These are phyloP conservation scores for Clarireedia paspali DNA, from an alignment of 2,329 filamentous ascomycete genomes.

Conservation along the genomic window DNA sequence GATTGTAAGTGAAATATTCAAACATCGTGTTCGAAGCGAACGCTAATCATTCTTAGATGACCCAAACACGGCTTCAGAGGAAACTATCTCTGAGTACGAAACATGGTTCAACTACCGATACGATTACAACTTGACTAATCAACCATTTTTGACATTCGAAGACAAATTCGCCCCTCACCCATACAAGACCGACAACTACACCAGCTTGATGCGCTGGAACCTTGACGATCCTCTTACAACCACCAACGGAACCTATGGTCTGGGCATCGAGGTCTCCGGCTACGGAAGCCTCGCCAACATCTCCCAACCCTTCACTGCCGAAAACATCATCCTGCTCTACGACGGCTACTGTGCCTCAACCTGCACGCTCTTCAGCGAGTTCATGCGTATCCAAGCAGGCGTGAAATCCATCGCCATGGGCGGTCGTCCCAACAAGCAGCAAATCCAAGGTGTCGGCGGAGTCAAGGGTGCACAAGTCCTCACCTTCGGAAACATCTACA, in stretches of 20 bases:
- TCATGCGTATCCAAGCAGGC: slow-evolving; percentile 43
- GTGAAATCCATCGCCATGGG: slow-evolving; percentile 52
- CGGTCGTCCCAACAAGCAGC: slow-evolving; percentile 44
- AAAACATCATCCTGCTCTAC: slow-evolving; percentile 34
- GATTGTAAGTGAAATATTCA: slow-evolving; percentile 9
- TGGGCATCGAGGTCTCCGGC: slow-evolving; percentile 29
- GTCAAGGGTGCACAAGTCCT: slow-evolving; percentile 45
- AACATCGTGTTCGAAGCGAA: background rate
- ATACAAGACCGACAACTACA: slow-evolving; percentile 20
- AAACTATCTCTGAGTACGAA: slow-evolving; percentile 16
- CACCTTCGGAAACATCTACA: slow-evolving; percentile 16
- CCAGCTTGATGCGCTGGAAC: slow-evolving; percentile 22
- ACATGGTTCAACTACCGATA: slow-evolving; percentile 23
- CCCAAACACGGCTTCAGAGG: slow-evolving; percentile 17
- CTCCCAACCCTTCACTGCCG: slow-evolving; percentile 32
- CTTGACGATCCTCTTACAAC: slow-evolving; percentile 22
- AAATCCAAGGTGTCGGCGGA: slow-evolving; percentile 60
- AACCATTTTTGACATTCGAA: slow-evolving; percentile 19
- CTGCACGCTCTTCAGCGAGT: slow-evolving; percentile 49
- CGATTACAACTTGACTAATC: slow-evolving; percentile 22
- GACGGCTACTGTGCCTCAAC: slow-evolving; percentile 54
- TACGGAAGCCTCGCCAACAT: slow-evolving; percentile 26
- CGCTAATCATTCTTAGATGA: slow-evolving; percentile 12
- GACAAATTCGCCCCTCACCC: slow-evolving; percentile 23
- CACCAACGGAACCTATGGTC: slow-evolving; percentile 17